Evolutionary conservation across 2,329 filamentous ascomycete species (phyloP), one percentile per base, ranked within the genome.

Genomic region (Epicoccum sorghinum): DNA sequence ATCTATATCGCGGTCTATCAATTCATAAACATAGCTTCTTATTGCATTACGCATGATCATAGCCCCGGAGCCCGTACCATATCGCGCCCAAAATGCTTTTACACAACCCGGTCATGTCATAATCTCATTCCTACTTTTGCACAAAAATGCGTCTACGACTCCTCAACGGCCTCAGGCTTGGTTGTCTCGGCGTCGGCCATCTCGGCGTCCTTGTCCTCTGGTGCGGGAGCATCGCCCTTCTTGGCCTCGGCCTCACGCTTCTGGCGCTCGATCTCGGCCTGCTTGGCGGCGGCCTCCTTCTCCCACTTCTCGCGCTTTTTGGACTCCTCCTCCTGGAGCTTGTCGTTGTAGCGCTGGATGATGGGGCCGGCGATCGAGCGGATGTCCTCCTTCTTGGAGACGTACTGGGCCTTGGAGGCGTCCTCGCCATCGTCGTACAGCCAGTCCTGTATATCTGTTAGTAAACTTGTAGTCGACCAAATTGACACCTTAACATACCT

Each of bases 371-470:
- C 90, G 69, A 96, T 84, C 64, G 90, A 86, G 66, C 91, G 90
- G 76, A 99, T 92, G 77, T 99, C 95, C 60, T 98, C 95, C 77
- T 95, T 88, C 86, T 98, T 99, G 79, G 91, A 85, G 58, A 96
- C 81, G 79, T 99, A 99, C 70, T 95, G 85, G 49, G 90, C 92
- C 84, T 98, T 98, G 70, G 89, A 89, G 64, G 92, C 86, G 75
- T 99, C 95, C 61, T 97, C 93, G 57, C 95, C 95, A 51, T 98
- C 95, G 49, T 97, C 93, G 77, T 98, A 98, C 58, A 99, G 84
- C 95, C 95, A 99, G 74, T 99, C 93, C 93, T 98, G 61, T 23
- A 7, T 29, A 6, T 10, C 13, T 30, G 60, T 67, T 58, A 69
- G 62, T 41, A 40, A 32, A 1, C 3, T 33, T 35, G 1, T 2